Conservation (phyloP, 768 basidiomycete genomes). For the Imleria badia region DNA sequence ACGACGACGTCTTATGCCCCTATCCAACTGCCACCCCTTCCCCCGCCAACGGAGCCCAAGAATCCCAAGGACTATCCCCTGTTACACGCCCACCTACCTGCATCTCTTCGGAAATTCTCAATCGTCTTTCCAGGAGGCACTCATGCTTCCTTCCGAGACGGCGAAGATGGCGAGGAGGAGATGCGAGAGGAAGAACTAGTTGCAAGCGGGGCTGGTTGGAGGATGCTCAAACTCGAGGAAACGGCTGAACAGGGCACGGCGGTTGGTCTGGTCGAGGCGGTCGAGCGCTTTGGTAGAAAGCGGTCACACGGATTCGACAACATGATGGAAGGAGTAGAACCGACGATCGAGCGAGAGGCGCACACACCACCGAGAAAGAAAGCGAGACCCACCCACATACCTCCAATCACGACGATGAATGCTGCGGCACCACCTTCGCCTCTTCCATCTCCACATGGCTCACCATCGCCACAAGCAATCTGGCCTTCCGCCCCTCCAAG, state of each 20-base stretch:
- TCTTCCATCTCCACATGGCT: conserved; percentile 82
- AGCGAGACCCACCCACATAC: conserved; percentile 58
- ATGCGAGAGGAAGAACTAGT: conserved; percentile 72
- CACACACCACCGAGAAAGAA: conserved; percentile 72
- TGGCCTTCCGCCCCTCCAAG: conserved; percentile 86
- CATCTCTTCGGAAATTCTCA: conserved; percentile 70
- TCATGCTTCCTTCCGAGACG: conserved; percentile 77
- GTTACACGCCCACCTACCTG: conserved; percentile 70
- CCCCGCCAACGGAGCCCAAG: conserved; percentile 67
- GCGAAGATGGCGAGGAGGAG: conserved; percentile 58
- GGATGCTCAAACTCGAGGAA: conserved; percentile 69
- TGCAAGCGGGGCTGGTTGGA: conserved; percentile 69
- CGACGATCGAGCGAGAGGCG: conserved; percentile 44
- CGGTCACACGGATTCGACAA: conserved; percentile 53
- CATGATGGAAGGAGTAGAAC: conserved; percentile 76
- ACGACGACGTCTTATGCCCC: conserved; percentile 89
- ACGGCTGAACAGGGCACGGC: conserved; percentile 45
- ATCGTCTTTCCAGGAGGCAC: conserved; percentile 80
- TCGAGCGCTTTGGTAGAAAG: conserved; percentile 75
- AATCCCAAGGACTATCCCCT: conserved; percentile 82
- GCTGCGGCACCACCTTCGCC: conserved; percentile 82
- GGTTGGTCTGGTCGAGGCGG: conserved; percentile 73
- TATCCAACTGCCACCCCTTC: conserved; percentile 76
- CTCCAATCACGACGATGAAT: conserved; percentile 63
- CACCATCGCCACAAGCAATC: conserved; percentile 70